phyloP scores from a whole-genome alignment of 192 early-diverging fungal genomes.

The Linnemannia elongata region DNA sequence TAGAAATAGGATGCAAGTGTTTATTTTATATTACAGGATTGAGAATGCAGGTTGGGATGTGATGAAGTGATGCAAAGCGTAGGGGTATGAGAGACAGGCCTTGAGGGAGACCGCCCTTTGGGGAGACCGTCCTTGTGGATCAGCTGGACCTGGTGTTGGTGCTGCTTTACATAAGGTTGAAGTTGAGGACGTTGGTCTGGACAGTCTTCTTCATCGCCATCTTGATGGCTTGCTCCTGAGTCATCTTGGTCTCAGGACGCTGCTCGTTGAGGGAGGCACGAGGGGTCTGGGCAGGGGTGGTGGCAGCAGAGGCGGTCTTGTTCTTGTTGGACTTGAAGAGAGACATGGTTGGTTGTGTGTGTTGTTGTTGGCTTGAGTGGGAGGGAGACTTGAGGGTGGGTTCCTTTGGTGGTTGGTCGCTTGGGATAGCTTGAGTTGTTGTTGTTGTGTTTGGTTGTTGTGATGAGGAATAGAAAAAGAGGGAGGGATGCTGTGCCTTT shows the following conservation, averaged over 20 bases:
- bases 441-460: neutral
- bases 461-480: neutral
- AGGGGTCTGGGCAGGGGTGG: constrained; percentile 15
- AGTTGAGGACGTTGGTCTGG: neutral
- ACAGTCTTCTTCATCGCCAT: neutral
- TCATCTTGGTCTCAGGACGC: neutral
- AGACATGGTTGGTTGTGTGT: neutral
- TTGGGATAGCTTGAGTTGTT: neutral
- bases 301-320: constrained; percentile 8
- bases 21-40: too few species aligned
- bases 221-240: neutral
- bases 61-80: too few species aligned
- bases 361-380: neutral
- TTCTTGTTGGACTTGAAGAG: constrained; percentile 30
- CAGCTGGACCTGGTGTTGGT: too few species aligned
- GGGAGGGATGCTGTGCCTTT: neutral
- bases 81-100: too few species aligned
- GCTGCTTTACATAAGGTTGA: too few species aligned
- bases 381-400: too few species aligned
- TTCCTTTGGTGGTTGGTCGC: neutral
- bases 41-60: too few species aligned
- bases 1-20: too few species aligned
- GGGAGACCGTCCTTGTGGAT: too few species aligned
- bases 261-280: constrained; percentile 8
- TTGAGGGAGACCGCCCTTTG: too few species aligned